Evolutionary conservation across 1,284 basidiomycete species (phyloP), one percentile per base, ranked within the genome.

Genomic region (Afroboletus lepidellus): DNA sequence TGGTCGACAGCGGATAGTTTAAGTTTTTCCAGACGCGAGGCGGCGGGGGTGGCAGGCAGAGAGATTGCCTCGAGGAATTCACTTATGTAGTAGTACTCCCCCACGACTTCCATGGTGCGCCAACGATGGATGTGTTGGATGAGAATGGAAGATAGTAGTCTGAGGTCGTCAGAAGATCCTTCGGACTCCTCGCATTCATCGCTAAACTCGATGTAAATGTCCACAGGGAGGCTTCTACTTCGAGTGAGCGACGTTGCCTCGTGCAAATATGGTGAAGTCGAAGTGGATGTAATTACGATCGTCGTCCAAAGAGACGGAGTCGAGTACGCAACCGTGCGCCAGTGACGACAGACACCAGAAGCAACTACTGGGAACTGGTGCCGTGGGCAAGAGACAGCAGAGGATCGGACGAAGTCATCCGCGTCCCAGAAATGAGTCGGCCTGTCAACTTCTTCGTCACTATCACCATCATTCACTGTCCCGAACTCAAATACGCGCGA

Each of bases 81-180:
- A 24, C 76, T 69, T 65, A 85, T 79, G 60, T 75, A 73, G 3
- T 62, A 61, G 60, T 80, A 84, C 27, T 69, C 59, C 27, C 65
- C 69, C 24, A 75, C 77, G 51, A 85, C 63, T 32, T 76, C 71
- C 53, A 87, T 69, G n/a, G 66, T 52, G 37, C 71, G 72, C 83
- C 83, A 86, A 25, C 78, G 76, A 12, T 66, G 61, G 41, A 79
- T 71, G 58, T 79, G 75, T 0, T 29, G n/a, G 15, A 25, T 9
- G n/a, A 48, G 38, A 15, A 39, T 39, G 5, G 37, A 16, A 30
- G 79, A 61, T 37, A 85, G 75, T 12, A 60, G 49, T 33, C 59
- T 51, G 25, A 81, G 55, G 38, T 79, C 72, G 13, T 56, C 46
- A 9, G 59, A 54, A 36, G 56, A 60, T 15, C 61, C 54, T 21